Evolutionary conservation across 2,329 filamentous ascomycete genomes (phyloP).

Genomic region (Uncinocarpus reesii): DNA sequence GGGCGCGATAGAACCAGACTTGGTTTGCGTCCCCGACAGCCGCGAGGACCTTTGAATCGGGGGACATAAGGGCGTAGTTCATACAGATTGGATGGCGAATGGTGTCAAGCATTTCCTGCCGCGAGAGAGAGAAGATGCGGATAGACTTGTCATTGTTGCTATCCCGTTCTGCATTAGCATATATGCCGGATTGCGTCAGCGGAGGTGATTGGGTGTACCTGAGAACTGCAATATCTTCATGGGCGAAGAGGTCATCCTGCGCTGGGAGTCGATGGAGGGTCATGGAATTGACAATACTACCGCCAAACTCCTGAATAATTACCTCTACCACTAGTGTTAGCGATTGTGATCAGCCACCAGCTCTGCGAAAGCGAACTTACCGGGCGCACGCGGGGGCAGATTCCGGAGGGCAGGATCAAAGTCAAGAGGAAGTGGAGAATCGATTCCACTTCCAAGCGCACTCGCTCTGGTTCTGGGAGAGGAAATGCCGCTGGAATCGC

Average conservation of each 20-base stretch:
- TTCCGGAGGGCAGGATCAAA: slow-evolving; percentile 26
- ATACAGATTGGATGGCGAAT: slow-evolving; percentile 72
- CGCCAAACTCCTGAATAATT: slow-evolving; percentile 49
- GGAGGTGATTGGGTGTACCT: slow-evolving; percentile 30
- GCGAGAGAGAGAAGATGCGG: slow-evolving; percentile 65
- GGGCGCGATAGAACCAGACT: slow-evolving; percentile 62
- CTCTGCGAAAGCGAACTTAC: slow-evolving; percentile 15
- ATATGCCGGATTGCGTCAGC: slow-evolving; percentile 35
- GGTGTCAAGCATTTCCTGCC: slow-evolving; percentile 57
- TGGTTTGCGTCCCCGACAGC: slow-evolving; percentile 81
- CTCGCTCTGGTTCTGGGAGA: neutral
- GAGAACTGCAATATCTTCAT: slow-evolving; percentile 47
- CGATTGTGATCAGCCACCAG: slow-evolving; percentile 14
- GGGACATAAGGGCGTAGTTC: slow-evolving; percentile 90
- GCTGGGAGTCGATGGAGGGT: slow-evolving; percentile 49
- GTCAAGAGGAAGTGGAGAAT: slow-evolving; percentile 48
- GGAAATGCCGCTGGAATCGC: slow-evolving; percentile 25
- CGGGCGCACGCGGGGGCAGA: slow-evolving; percentile 20
- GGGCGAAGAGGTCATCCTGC: slow-evolving; percentile 33
- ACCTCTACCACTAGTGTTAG: slow-evolving; percentile 34
- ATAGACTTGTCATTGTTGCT: slow-evolving; percentile 92
- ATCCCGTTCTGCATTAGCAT: slow-evolving; percentile 50
- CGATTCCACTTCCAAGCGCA: slow-evolving; percentile 38
- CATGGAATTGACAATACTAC: slow-evolving; percentile 57
- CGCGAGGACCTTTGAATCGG: slow-evolving; percentile 67